Base-by-base conservation (phyloP, 768 basidiomycete genomes). In the Phaffia tasmanica region DNA sequence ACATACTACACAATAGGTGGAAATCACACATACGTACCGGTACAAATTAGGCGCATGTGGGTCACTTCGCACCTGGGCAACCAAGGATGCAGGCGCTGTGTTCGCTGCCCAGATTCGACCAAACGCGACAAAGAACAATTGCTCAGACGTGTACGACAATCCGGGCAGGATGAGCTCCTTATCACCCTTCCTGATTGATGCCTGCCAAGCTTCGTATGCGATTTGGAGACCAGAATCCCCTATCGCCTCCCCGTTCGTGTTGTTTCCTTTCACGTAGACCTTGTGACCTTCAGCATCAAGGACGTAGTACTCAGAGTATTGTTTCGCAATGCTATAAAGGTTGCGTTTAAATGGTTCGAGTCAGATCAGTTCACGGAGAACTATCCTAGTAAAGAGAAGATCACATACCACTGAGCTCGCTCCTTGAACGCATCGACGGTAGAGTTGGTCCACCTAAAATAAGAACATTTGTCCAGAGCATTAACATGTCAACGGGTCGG, bases 71-170 rank as follows among this genome's bases (percentile, higher is more conserved):
- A 94, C 83, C 32, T 86, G 84, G 71, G 84, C 85, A 42, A 90
- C 81, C 11, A 57, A 53, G 21, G 62, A 23, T n/a, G 67, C 65
- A 7, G 65, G 65, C 14, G 32, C 42, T 48, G 27, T 25, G 23
- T 61, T 23, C 25, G 35, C 15, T 46, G 59, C 59, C 59, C 59
- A 61, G 32, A 61, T 84, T 30, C 87, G 83, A 18, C 83, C 92
- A 72, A 88, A 93, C 1, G 89, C 83, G 64, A 97, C 83, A 80
- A 95, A 97, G 79, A 97, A 97, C 32, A 97, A 77, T 79, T 97
- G 93, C 50, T 95, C 93, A 67, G 49, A 87, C 88, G 72, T 51
- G 59, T 27, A 63, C 1, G 57, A 15, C 68, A 97, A 76, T 21
- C 92, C 92, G 15, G 92, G 92, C 19, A 97, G 82, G 62, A 66